Evolutionary conservation across 139 green algal species (phyloP).

Genomic region (Yamagishiella unicocca): DNA sequence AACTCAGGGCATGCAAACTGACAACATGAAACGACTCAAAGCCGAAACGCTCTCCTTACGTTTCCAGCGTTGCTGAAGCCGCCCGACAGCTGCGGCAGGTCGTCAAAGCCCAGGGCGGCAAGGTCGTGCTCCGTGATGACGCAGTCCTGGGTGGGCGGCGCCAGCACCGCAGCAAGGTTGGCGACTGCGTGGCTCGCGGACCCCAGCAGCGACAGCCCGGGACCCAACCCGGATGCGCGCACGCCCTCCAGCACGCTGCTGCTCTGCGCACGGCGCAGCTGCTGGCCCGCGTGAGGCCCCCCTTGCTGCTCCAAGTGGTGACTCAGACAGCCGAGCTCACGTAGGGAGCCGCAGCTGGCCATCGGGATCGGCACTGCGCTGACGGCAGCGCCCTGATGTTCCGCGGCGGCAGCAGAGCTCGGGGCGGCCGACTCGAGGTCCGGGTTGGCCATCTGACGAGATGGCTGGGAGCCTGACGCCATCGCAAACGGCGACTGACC

Average conservation of each 20-base stretch:
- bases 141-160: not conserved
- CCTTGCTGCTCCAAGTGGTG: too few species aligned
- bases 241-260: constrained; percentile 1
- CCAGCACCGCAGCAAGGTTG: not conserved
- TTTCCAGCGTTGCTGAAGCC: constrained; percentile 11
- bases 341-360: too few species aligned
- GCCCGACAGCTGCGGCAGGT: constrained; percentile 31
- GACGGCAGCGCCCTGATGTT: too few species aligned
- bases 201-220: not conserved
- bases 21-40: too few species aligned
- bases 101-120: constrained; percentile 34
- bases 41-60: not conserved
- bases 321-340: too few species aligned
- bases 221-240: not conserved
- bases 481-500: not conserved
- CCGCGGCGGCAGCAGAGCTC: too few species aligned
- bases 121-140: constrained; percentile 44
- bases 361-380: too few species aligned
- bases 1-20: too few species aligned
- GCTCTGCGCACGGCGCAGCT: constrained; percentile 26
- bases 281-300: not conserved
- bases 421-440: too few species aligned
- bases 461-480: too few species aligned
- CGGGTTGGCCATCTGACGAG: too few species aligned
- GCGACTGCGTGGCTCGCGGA: not conserved